These are phyloP conservation scores for Saposhnikovia divaricata DNA, from an alignment of 129 eudicot genomes.

Conservation along the genomic window DNA sequence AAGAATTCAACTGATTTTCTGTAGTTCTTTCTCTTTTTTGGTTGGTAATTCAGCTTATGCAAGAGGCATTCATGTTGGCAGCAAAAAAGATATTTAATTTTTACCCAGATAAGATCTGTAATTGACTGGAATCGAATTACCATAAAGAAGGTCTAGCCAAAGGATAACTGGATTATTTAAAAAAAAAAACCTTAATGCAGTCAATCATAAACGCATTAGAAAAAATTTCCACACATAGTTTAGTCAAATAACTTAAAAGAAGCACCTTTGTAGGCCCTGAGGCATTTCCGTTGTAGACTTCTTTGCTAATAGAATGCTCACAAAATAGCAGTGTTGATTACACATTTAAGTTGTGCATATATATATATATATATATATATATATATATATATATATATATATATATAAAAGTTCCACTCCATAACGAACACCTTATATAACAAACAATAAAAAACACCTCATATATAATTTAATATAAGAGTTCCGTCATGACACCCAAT, in stretches of 20 bases:
- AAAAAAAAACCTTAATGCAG: background rate
- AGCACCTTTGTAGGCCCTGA: conserved; percentile 98
- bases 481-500: no score
- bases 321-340: no score
- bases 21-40: background rate
- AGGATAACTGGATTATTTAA: background rate
- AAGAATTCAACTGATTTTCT: background rate
- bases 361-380: no score
- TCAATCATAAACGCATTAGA: background rate
- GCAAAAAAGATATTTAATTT: background rate
- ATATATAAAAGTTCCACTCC: no score
- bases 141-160: background rate
- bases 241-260: background rate
- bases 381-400: no score
- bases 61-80: background rate
- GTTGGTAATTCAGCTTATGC: background rate
- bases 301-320: conserved; percentile 79
- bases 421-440: no score
- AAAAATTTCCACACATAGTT: background rate
- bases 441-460: no score
- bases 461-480: no score
- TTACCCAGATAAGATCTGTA: background rate
- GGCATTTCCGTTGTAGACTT: conserved; percentile 94
- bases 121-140: background rate
- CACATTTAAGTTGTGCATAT: no score